Percentiles rank a stretch among this genome's conserved stretches.
Evolutionary conservation across 2,329 filamentous ascomycete species (phyloP).

Genomic region (Biscogniauxia marginata): DNA sequence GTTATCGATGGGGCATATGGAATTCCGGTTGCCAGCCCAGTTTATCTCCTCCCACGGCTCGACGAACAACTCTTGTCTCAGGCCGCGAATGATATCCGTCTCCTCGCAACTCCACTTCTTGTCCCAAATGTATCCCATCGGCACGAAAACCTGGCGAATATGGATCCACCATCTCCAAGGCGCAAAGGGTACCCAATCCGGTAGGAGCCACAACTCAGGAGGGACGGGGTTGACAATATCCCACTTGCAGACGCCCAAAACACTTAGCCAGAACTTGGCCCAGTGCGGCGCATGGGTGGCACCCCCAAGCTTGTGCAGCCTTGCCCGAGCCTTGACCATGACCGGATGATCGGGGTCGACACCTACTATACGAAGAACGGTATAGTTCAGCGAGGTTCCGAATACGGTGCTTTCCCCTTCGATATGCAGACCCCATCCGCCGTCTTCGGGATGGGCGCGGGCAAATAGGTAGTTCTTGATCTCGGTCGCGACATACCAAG

Average conservation of each 20-base stretch:
- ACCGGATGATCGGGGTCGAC: conserved; percentile 79
- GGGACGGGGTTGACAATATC: conserved; percentile 93
- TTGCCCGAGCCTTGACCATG: conserved; percentile 80
- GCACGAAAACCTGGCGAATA: conserved; percentile 92
- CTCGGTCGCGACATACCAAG: conserved; percentile 75
- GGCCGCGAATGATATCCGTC: conserved; percentile 67
- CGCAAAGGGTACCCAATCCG: conserved; percentile 85
- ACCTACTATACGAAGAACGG: conserved; percentile 74
- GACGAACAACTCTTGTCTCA: conserved; percentile 80
- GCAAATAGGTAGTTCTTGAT: conserved; percentile 92
- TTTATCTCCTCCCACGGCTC: conserved; percentile 76
- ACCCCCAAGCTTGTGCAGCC: conserved; percentile 82
- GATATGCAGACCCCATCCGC: conserved; percentile 96
- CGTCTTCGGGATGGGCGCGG: conserved; percentile 79
- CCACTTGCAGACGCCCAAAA: conserved; percentile 82
- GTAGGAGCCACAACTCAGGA: conserved; percentile 88
- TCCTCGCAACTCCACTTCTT: conserved; percentile 76
- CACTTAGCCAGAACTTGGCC: conserved; percentile 93
- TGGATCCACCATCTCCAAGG: conserved; percentile 99
- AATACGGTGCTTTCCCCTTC: conserved; percentile 92
- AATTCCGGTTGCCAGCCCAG: conserved; percentile 77
- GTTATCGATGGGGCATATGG: conserved; percentile 76
- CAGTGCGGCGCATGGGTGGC: conserved; percentile 85
- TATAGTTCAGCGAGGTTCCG: conserved; percentile 87
- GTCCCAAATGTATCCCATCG: conserved; percentile 89